A percentile compares a stretch with the other conserved stretches of the same genome.
phyloP scores from a whole-genome alignment of 1,284 basidiomycete species.

The Heterobasidion irregulare region DNA sequence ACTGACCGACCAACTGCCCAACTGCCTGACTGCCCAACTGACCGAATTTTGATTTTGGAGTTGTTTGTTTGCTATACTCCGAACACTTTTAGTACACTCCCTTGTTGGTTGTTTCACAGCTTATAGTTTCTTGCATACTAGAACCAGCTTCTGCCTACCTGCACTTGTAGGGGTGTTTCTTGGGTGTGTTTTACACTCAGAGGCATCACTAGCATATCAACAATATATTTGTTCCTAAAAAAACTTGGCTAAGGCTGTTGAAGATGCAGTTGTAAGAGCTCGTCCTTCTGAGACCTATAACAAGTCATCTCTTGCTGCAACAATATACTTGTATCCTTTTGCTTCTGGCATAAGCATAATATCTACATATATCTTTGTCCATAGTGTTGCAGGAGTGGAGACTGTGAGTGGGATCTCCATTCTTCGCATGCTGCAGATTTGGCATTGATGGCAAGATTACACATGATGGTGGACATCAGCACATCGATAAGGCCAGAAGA shows the following conservation, averaged over 20 bases:
- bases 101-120: too few species aligned
- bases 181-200: too few species aligned
- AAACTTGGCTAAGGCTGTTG: background rate
- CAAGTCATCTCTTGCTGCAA: background rate
- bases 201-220: too few species aligned
- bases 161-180: too few species aligned
- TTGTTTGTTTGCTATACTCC: too few species aligned
- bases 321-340: background rate
- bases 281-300: background rate
- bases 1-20: too few species aligned
- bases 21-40: too few species aligned
- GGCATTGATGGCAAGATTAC: constrained; percentile 3
- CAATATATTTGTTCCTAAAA: constrained; percentile 18
- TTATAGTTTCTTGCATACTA: too few species aligned
- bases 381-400: background rate
- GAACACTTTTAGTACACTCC: too few species aligned
- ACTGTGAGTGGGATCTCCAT: background rate
- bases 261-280: background rate
- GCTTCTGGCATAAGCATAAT: constrained; percentile 2
- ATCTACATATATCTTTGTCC: constrained; percentile 2
- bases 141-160: too few species aligned
- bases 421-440: background rate
- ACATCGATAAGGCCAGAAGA: constrained; percentile 24
- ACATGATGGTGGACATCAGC: constrained; percentile 10
- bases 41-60: too few species aligned